These are phyloP conservation scores for Hymenoscyphus fructigenus DNA, from an alignment of 2,329 filamentous ascomycete genomes.

Conservation along the genomic window DNA sequence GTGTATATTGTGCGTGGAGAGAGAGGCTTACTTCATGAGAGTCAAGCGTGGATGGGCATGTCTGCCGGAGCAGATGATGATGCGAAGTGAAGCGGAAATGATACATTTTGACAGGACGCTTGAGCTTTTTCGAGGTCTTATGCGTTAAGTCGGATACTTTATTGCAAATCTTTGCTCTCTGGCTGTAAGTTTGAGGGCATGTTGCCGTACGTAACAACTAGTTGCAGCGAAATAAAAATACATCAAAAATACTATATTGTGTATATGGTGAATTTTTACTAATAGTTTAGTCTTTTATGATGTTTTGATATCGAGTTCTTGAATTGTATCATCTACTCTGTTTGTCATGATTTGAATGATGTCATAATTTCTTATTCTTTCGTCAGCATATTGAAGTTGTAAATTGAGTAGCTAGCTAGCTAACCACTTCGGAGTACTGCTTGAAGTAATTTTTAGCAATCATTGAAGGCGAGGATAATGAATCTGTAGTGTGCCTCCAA, in stretches of 20 bases:
- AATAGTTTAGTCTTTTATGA: neutral
- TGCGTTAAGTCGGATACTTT: conserved; percentile 16
- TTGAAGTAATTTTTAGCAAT: too few species aligned
- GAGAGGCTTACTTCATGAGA: conserved; percentile 23
- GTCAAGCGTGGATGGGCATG: conserved; percentile 16
- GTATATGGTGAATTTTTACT: neutral
- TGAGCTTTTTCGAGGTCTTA: conserved; percentile 17
- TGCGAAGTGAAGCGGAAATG: neutral
- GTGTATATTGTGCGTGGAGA: conserved; percentile 33
- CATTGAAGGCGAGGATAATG: too few species aligned
- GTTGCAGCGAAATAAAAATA: conserved; percentile 26
- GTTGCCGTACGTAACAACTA: conserved; percentile 16
- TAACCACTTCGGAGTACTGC: too few species aligned
- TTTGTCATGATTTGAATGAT: neutral
- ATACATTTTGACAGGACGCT: conserved; percentile 18
- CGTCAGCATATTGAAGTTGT: neutral
- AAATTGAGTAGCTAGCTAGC: neutral
- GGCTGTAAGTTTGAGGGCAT: conserved; percentile 16
- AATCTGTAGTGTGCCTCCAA: too few species aligned
- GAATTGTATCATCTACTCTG: too few species aligned
- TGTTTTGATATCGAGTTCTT: neutral
- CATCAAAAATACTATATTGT: conserved; percentile 18
- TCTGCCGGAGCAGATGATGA: conserved; percentile 20
- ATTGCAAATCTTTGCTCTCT: conserved; percentile 26
- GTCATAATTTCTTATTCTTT: neutral